Base-by-base conservation (phyloP, 305 asterid genomes). In the Fraxinus sp. region DNA sequence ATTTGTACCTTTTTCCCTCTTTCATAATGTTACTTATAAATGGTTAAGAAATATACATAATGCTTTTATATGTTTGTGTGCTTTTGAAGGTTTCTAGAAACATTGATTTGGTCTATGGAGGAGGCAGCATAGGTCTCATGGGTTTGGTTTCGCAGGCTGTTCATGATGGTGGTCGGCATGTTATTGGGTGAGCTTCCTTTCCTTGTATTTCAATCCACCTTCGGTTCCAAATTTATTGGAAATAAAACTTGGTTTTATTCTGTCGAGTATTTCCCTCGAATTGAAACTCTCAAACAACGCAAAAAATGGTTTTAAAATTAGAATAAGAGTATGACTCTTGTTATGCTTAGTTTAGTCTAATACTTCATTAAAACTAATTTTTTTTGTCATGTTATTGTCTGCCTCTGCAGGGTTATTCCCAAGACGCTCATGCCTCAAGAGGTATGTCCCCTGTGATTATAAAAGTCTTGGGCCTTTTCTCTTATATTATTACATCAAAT, bases 361-460 rank as follows among this genome's bases (percentile, higher is more conserved):
- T 81, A 43, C 7, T 75, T 62, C 39, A n/a, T 35, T 81, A 14
- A 83, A 87, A 81, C 85, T 89, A 75, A 79, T 78, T 33, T 71
- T 32, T 77, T 73, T 86, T 88, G 91, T 88, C 91, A 83, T 90
- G 87, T 88, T 90, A 86, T 87, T 88, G 89, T 74, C 37, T 32
- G 36, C 59, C 35, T 55, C 28, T 77, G 82, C 84, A 84, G 87
- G 57, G 81, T 84, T 33, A 84, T 84, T 77, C 87, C 87, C 43
- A 76, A 74, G 79, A 81, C 87, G 20, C 78, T 84, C 41, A 80
- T 84, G 81, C 81, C 81, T 18, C 75, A 73, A 84, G 87, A 84
- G 84, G 87, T 83, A 72, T 26, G 92, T 87, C 90, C 86, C 83
- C 80, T 85, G 57, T 86, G 81, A 26, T 82, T 78, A 41, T 24